Evolutionary conservation across 768 basidiomycete species (phyloP).

Genomic region (Boletus rubropictus): DNA sequence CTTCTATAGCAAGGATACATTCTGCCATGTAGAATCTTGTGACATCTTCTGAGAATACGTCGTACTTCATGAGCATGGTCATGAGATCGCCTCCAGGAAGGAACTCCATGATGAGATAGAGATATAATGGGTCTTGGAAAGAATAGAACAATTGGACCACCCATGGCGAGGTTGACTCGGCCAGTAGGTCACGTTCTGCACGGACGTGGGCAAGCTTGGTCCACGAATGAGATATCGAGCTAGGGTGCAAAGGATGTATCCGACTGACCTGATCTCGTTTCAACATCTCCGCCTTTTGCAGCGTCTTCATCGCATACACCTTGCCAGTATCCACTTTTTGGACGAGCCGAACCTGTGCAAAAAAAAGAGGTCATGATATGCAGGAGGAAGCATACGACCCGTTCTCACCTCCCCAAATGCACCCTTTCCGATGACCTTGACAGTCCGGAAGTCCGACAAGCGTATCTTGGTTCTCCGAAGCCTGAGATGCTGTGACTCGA

Average conservation of each 20-base stretch:
- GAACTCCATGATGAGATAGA: slow-evolving; percentile 97
- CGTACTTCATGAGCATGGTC: slow-evolving; percentile 99
- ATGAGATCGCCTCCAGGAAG: slow-evolving; percentile 93
- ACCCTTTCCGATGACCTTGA: slow-evolving; percentile 98
- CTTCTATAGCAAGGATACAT: slow-evolving; percentile 95
- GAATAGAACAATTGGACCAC: slow-evolving; percentile 97
- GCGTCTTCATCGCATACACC: slow-evolving; percentile 99
- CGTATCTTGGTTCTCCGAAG: slow-evolving; percentile 91
- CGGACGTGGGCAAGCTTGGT: slow-evolving; percentile 90
- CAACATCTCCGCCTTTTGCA: slow-evolving; percentile 98
- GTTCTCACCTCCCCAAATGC: slow-evolving; percentile 88
- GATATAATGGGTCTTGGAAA: slow-evolving; percentile 92
- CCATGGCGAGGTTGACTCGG: slow-evolving; percentile 95
- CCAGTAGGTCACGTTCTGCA: slow-evolving; percentile 93
- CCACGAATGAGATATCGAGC: slow-evolving; percentile 5
- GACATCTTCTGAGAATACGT: slow-evolving; percentile 97
- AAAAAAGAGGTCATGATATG: slow-evolving; percentile 5
- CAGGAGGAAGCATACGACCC: neutral
- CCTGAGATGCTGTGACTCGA: slow-evolving; percentile 86
- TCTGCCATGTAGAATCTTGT: slow-evolving; percentile 99
- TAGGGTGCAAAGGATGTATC: neutral
- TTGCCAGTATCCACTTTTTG: slow-evolving; percentile 97
- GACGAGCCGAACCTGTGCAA: slow-evolving; percentile 75
- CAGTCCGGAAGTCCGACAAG: slow-evolving; percentile 86
- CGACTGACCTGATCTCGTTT: slow-evolving; percentile 89